Percentiles rank a stretch among this genome's conserved stretches.
Conservation (phyloP, 2,329 filamentous ascomycete species). For the Fusarium keratoplasticum region DNA sequence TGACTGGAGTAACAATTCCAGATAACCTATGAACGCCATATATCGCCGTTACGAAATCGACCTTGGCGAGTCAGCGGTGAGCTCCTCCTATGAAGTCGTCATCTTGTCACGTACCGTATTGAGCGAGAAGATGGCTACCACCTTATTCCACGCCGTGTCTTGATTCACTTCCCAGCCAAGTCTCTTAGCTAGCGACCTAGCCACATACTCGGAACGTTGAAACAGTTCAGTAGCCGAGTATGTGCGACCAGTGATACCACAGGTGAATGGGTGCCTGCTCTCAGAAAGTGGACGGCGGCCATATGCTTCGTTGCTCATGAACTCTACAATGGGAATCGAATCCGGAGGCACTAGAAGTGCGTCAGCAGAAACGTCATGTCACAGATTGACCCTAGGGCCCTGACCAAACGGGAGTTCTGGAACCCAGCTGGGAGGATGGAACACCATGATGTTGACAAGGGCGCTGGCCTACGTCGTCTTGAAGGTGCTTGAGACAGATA, state of each 20-base stretch:
- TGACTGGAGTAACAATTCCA: background rate
- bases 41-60: background rate
- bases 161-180: background rate
- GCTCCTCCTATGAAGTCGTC: background rate
- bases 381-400: background rate
- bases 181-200: background rate
- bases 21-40: background rate
- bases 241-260: background rate
- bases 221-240: background rate
- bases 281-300: background rate
- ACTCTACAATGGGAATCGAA: background rate
- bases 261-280: background rate
- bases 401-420: background rate
- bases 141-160: background rate
- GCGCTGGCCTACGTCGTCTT: background rate
- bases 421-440: background rate
- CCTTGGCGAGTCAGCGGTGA: background rate
- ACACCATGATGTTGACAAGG: background rate
- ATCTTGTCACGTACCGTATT: background rate
- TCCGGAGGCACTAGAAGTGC: background rate
- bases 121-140: background rate
- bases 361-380: background rate
- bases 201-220: background rate
- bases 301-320: background rate
- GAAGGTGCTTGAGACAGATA: background rate